phyloP scores from a whole-genome alignment of 306 rosid genomes.

The Casuarina cunninghamiana region DNA sequence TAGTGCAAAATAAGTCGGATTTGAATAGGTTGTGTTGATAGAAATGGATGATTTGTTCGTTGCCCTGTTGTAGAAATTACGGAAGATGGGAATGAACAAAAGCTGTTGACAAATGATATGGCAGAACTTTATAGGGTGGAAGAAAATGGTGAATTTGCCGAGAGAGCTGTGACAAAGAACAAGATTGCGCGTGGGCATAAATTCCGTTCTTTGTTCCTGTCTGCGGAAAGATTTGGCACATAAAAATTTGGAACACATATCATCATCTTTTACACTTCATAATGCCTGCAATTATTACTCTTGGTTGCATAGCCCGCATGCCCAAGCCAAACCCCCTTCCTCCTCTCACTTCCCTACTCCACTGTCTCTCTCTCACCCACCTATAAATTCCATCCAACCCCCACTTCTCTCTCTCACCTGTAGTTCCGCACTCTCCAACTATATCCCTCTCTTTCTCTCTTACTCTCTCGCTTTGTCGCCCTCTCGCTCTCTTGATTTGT shows the following conservation, averaged over 20 bases:
- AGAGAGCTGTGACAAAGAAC: conserved; percentile 31
- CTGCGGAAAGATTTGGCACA: conserved; percentile 39
- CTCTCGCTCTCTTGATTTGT: too few species aligned
- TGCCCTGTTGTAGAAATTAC: neutral
- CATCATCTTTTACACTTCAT: conserved; percentile 77
- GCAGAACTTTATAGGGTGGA: neutral
- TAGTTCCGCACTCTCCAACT: conserved; percentile 13
- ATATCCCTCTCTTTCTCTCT: neutral
- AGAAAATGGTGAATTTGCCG: conserved; percentile 31
- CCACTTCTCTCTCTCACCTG: conserved; percentile 52
- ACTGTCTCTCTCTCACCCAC: conserved; percentile 44
- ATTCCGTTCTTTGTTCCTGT: conserved; percentile 44
- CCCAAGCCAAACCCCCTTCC: conserved; percentile 46
- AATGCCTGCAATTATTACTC: conserved; percentile 91
- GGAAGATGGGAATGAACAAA: too few species aligned
- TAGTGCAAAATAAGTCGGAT: too few species aligned
- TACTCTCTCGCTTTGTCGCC: too few species aligned
- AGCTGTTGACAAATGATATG: too few species aligned
- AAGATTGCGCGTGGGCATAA: conserved; percentile 54
- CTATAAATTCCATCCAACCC: conserved; percentile 65
- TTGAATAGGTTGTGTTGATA: too few species aligned
- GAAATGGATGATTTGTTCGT: too few species aligned
- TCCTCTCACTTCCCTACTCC: conserved; percentile 26
- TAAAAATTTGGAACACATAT: conserved; percentile 42
- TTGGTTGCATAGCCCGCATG: conserved; percentile 99